Conservation (phyloP, 1,284 basidiomycete species). For the Marasmius oreades region DNA sequence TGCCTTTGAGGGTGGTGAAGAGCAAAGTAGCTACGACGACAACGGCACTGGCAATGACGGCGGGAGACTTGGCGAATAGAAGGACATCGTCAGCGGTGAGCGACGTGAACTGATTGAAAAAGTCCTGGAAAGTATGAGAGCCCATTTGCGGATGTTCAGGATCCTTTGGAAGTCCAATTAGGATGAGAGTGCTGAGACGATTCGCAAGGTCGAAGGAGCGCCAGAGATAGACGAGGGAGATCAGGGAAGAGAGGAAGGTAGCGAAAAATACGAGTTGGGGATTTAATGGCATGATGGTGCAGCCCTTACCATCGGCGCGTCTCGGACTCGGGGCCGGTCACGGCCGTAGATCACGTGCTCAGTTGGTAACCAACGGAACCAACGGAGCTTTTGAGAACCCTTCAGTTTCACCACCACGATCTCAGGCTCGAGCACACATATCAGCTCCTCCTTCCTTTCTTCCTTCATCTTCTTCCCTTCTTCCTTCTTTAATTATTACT, state of each 20-base stretch:
- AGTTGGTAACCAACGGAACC: background rate
- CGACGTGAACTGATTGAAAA: constrained; percentile 19
- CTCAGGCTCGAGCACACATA: constrained; percentile 7
- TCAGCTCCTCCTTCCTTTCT: constrained; percentile 8
- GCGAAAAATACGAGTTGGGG: constrained; percentile 38
- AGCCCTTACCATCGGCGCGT: too few relatives aligned
- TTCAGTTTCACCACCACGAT: constrained; percentile 13
- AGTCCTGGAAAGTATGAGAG: constrained; percentile 19
- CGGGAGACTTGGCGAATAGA: constrained; percentile 40
- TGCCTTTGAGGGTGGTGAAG: constrained; percentile 29
- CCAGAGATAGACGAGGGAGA: constrained; percentile 40
- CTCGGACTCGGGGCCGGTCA: background rate
- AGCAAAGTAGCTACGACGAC: constrained; percentile 33
- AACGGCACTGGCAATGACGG: constrained; percentile 34
- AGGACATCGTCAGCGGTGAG: constrained; percentile 20
- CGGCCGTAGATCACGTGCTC: background rate
- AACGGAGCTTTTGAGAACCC: background rate
- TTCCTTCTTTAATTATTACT: constrained; percentile 21
- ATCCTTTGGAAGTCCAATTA: constrained; percentile 50
- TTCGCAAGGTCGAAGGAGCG: constrained; percentile 44
- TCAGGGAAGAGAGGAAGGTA: constrained; percentile 47
- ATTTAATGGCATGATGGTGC: constrained; percentile 24
- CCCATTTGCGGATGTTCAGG: constrained; percentile 20
- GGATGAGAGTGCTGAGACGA: constrained; percentile 56
- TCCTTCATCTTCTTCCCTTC: constrained; percentile 23